Base-by-base conservation (phyloP, 2,329 filamentous ascomycete species). In the Xylariaceae sp. region DNA sequence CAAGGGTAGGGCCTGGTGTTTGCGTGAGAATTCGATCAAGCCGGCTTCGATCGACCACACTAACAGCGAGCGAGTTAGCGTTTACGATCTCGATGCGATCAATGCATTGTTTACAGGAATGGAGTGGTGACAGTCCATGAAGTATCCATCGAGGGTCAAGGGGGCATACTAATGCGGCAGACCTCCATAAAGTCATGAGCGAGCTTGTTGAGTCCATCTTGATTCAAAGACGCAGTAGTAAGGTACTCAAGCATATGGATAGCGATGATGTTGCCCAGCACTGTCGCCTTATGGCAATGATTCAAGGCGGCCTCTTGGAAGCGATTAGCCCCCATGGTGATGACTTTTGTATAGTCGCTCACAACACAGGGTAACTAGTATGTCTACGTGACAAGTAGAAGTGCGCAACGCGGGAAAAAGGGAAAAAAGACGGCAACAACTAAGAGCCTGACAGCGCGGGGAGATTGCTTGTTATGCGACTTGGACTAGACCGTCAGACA, bases 21-120 rank as follows among this genome's bases (percentile, higher is more conserved):
- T 74, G 38, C 74, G 72, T 30, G 72, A 66, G 40, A 73, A 76
- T 58, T 82, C 77, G n/a, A 69, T 66, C 46, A 88, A 73, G 5
- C 85, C 85, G 18, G 81, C 77, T 65, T 87, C 83, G 53, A 87
- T 82, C n/a, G 81, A 78, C 73, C 83, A 86, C 39, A 88, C 71
- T 39, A 83, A 78, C 47, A 27, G 7, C 4, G 22, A 5, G 7
- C 4, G 4, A 27, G 22, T 27, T 7, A 27, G 22, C 7, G 22
- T 27, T 27, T 7, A 27, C 7, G 22, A 27, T 27, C 22, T 27
- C 22, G 4, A 27, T 27, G 22, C 22, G 22, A 27, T 27, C 22
- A 27, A 27, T n/a, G n/a, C n/a, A 27, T 27, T 4, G 22, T 7
- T 27, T 27, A 27, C 22, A 7, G 7, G 22, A 27, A 5, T 7